Evolutionary conservation across 805 yeast genomes (phyloP), one percentile per base, ranked within the genome.

Genomic region (Saturnispora diversa): DNA sequence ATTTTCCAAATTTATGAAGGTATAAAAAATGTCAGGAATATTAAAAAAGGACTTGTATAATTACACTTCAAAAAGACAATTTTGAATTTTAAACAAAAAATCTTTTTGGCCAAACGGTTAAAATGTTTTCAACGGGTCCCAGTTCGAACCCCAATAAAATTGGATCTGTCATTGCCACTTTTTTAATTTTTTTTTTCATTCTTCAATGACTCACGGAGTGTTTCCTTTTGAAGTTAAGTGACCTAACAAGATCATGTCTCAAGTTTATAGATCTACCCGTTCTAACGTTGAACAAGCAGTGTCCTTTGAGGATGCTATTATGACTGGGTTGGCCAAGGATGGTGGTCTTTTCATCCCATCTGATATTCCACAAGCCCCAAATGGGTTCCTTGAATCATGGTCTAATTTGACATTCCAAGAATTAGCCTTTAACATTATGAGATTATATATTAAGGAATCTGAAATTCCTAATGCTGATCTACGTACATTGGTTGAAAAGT

Each of bases 281-380:
- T 74, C 84, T 3, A 45, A 72, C 15, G 57, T 55, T 2, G 58
- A 63, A 13, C 74, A 75, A 51, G 57, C 70, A 6, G 68, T 74
- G 37, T 71, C 86, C 5, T 84, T 84, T 50, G 94, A 84, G 60
- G 87, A 78, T 39, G 90, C 82, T 16, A 82, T 84, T 43, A 78
- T 84, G 62, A 82, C 83, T 43, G 99, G 99, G 39, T 71, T 92
- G 55, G 97, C 97, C 40, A 77, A 84, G 35, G 99, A 94, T 59
- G 98, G 98, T 50, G 99, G 99, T 30, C 74, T 92, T 30, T 92
- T 85, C 62, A 71, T 92, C 42, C 99, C 98, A 34, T 73, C 92
- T 12, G 68, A 59, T 35, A 84, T 88, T 51, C 96, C 97, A 43
- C 60, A 69, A 47, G 70, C 84, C 23, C 61, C 54, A 27, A 57